Evolutionary conservation across 225 moss, liverwort and hornwort species (phyloP), one percentile per base, ranked within the genome.

Genomic region (Sphagnum tenellum): DNA sequence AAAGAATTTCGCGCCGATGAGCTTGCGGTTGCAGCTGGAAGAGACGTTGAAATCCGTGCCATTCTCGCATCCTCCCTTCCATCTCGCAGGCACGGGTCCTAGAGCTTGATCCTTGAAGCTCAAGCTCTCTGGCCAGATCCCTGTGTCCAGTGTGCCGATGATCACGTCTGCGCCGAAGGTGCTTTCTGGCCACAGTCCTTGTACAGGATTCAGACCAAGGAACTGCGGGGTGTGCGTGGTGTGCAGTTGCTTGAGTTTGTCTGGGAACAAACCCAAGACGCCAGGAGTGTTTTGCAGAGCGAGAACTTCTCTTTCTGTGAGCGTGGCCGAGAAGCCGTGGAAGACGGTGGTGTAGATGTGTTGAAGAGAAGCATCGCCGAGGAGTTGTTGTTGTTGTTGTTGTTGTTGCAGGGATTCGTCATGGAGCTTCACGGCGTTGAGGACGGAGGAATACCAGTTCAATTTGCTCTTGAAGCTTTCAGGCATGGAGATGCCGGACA

Each of bases 1-100:
- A 45, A 55, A 70, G 63, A 46, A 70, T 29, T 54, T 50, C 3
- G 70, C 70, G 2, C 70, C 70, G 11, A 70, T 64, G 47, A 70
- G 46, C 51, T 70, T 70, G 9, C 56, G 60, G 60, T 11, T 45
- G 62, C 49, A 46, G 45, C 62, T 46, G 5, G 8, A 10, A 12
- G 29, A 45, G 62, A 48, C 8, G 62, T 45, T 62, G 62, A 62
- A 62, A 11, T 5, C 5, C 8, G 62, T 46, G 47, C 62, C 62
- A 4, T 2, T 9, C n/a, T 65, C 6, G 52, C 65, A 65, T 10
- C 11, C 12, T 56, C 49, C 65, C 4, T 49, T 65, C 49, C 49
- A 65, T 10, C 49, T 44, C 4, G 51, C 9, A 10, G 52, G 65
- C 11, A 65, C n/a, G 0, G 65, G 52, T 49, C 47, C 47, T 4